Percentiles rank a stretch among this genome's conserved stretches.
Evolutionary conservation across 306 rosid genomes (phyloP).

Genomic region (Corylus heterophylla): DNA sequence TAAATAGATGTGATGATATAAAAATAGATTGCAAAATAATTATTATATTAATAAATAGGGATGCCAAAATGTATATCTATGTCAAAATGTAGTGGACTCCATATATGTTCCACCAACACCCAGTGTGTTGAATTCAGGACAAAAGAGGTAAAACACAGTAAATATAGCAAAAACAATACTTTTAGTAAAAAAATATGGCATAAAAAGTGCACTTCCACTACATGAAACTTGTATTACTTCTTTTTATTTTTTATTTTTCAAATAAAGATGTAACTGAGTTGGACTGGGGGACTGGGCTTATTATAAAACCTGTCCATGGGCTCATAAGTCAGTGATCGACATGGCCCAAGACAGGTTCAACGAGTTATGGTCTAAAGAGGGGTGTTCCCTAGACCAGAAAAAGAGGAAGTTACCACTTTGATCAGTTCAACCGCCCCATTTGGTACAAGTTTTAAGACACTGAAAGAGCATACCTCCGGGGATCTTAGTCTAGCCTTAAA

Average conservation of each 20-base stretch:
- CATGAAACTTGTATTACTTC: too few species aligned
- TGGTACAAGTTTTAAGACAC: constrained; percentile 6
- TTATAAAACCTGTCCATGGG: neutral
- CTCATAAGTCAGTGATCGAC: neutral
- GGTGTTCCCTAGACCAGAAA: neutral
- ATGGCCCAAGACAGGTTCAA: neutral
- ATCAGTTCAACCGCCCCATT: neutral
- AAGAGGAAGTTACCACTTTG: constrained; percentile 14
- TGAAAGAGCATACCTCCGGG: constrained; percentile 53
- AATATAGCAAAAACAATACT: neutral
- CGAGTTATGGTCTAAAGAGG: neutral
- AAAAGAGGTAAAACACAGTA: neutral
- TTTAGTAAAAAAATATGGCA: too few species aligned
- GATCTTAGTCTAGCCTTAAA: constrained; percentile 77
- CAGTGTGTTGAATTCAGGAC: neutral
- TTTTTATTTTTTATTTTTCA: too few species aligned
- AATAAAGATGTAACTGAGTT: neutral
- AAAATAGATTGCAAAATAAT: neutral
- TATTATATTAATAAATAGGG: too few species aligned
- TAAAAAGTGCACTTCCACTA: neutral
- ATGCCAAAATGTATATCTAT: too few species aligned
- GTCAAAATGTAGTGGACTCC: too few species aligned
- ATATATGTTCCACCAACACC: neutral
- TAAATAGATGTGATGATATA: neutral
- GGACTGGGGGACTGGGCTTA: neutral